Evolutionary conservation across 2,329 filamentous ascomycete genomes (phyloP), one percentile per base, ranked within the genome.

Genomic region (Fusarium albidum): DNA sequence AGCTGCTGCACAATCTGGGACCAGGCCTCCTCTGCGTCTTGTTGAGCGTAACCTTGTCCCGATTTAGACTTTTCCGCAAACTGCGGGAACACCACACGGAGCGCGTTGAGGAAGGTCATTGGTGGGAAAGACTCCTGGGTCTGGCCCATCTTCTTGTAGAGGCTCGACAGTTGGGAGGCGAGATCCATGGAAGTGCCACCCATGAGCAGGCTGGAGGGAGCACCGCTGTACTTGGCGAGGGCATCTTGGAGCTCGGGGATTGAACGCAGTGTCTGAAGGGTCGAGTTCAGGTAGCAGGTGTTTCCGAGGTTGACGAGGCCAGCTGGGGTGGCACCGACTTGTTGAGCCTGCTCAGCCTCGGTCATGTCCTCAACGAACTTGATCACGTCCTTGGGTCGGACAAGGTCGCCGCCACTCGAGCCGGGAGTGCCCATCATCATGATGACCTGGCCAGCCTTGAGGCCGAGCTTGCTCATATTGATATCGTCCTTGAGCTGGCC

Each of bases 351-450:
- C 74, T 98, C 94, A 26, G 92, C 93, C 71, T 96, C 93, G 21
- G 91, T 96, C 94, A 99, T 97, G 73, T 99, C 95, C 75, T 99
- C 95, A 59, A 96, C 77, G 68, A 99, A 99, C 74, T 90, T 95
- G 69, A 93, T 82, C 64, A 84, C 82, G 69, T 96, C 89, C 70
- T 89, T 90, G 27, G 95, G 95, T 45, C 89, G 86, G 54, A 88
- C 79, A 26, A 90, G 79, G 15, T 75, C 81, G 28, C 75, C 78
- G 34, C 82, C 82, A 43, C 83, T 86, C 12, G 84, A 86, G 15
- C 89, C 87, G 5, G 94, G 90, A 4, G 91, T 95, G 31, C 96
- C 96, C 84, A 99, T 91, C 90, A 99, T 96, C 87, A 96, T 96
- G 72, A 99, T 90, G 17, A 80, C 83, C 73, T 96, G 91, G 50